phyloP scores from a whole-genome alignment of 1,284 basidiomycete species.

The Waitea zeae region DNA sequence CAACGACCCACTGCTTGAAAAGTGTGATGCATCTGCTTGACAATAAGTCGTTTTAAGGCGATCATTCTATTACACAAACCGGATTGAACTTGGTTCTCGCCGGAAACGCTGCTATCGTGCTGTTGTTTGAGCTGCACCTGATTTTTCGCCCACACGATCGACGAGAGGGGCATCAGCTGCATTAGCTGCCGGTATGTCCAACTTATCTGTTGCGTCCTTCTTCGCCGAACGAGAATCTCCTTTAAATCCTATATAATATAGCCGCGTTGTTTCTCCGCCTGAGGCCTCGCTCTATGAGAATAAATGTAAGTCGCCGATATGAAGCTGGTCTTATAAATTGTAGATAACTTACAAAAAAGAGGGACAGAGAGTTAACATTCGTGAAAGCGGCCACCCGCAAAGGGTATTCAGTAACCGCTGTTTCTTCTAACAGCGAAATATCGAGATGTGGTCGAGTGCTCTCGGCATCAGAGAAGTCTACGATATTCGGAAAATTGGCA shows the following conservation, averaged over 20 bases:
- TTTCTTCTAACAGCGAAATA: constrained; percentile 50
- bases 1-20: no score
- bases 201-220: constrained; percentile 39
- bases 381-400: constrained; percentile 57
- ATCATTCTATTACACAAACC: no score
- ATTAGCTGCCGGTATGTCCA: constrained; percentile 56
- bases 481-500: constrained; percentile 50
- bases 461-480: constrained; percentile 62
- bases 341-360: constrained; percentile 52
- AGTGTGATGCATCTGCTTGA: no score
- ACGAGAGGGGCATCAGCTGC: constrained; percentile 48
- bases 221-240: constrained; percentile 43
- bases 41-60: no score
- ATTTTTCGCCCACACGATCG: constrained; percentile 40
- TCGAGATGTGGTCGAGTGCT: constrained; percentile 48
- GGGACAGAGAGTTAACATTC: constrained; percentile 50
- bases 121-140: constrained; percentile 35
- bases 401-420: constrained; percentile 56
- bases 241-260: constrained; percentile 72
- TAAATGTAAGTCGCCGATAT: not conserved
- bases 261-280: constrained; percentile 39
- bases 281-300: constrained; percentile 38
- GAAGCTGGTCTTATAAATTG: constrained; percentile 1
- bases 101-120: no score
- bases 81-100: no score